Base-by-base conservation (phyloP, 805 yeast species). In the Wickerhamiella lipophila region DNA sequence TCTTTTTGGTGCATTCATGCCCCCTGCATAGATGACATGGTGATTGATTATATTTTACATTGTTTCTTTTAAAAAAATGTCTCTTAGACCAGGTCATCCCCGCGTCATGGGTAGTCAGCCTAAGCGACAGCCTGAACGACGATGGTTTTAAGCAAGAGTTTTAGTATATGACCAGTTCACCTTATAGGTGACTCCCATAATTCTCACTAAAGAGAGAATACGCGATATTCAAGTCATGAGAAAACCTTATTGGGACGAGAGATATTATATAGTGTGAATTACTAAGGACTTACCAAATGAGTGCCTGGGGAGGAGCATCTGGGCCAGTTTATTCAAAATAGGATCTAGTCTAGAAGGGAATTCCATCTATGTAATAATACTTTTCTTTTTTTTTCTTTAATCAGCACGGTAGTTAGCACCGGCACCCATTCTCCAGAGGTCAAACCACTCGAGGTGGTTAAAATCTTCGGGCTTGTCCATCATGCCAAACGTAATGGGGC, bases 111-210 rank as follows among this genome's bases (percentile, higher is more conserved):
- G 77, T 80, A 66, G 70, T 73, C 72, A 64, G 59, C 58, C 56
- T 49, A 59, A 69, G 73, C 72, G 81, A 85, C 86, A 80, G 81
- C 94, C 95, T 85, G 87, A 80, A 81, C 84, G 77, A 88, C 95
- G 86, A 86, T 86, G 96, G 96, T 86, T 86, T 86, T 86, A 84
- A 82, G 80, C 85, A 77, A 79, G 92, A 69, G 36, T 45, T 44
- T 45, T 13, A 26, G 38, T 40, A 34, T 21, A 21, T 12, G 32
- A 40, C 25, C 23, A 40, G 42, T 40, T 40, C 12, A 12, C 42
- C 47, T 35, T 44, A 18, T 34, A 44, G 47, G 39, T 34, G 47
- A 36, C 47, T 44, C 47, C 47, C 47, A 22, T 22, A 25, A 2
- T 15, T 16, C 16, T 26, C 30, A 44, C n/a, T 7, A 32, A 32